Evolutionary conservation across 2,329 filamentous ascomycete species (phyloP), one percentile per base, ranked within the genome.

Genomic region (Diatrype stigma): DNA sequence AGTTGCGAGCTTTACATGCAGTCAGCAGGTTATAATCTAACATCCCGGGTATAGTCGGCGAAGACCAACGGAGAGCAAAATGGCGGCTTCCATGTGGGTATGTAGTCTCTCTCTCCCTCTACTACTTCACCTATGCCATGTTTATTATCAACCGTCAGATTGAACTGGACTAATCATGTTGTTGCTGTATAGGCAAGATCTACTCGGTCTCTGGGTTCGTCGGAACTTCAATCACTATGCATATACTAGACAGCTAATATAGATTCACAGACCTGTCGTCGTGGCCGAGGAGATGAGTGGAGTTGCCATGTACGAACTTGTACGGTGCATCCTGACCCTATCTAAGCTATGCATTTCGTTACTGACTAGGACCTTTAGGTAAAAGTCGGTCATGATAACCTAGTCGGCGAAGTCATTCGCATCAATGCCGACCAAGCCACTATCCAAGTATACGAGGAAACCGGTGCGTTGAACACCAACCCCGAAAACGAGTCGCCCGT

Each of bases 231-330:
- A 26, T 34, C 34, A 21, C 46, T 19, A 56, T 44, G 22, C 2
- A 16, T 28, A 21, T 42, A 35, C 42, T 22, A 49, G 48, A 58
- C 54, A 53, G 55, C 71, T 76, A 64, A 76, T 50, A n/a, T 46
- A 48, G 58, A 46, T 45, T 34, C 48, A 32, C 45, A 86, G 89
- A 61, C 94, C 94, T 68, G 94, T 99, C 79, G 87, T 99, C 65
- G 83, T 99, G 63, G 94, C 93, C 70, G 93, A 97, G 78, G 86
- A 96, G 74, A 96, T 99, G 92, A 90, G 93, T 68, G 94, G 94
- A 72, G 94, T 94, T 81, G 92, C 94, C 73, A 99, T 99, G 94
- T 96, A 97, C 84, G 94, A 99, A 78, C 81, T 99, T 78, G 91
- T 91, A 79, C 63, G 84, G 71, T 46, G 19, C 22, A n/a, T 38